Conservation (phyloP, 2,329 filamentous ascomycete species). For the Scedosporium boydii region DNA sequence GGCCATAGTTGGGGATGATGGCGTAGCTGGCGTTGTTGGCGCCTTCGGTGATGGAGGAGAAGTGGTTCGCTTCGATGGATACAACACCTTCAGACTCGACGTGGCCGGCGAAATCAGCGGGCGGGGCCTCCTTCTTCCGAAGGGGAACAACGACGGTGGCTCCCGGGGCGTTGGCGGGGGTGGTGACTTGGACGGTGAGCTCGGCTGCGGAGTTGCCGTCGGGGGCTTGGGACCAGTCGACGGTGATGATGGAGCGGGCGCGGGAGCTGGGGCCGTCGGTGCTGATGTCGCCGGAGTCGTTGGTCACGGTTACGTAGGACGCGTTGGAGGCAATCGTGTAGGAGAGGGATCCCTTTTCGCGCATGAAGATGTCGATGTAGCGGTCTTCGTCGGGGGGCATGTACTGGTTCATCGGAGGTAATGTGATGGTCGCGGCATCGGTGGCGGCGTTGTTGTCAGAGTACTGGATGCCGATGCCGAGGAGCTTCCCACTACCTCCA, state of each 20-base stretch:
- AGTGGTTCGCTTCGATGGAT: conserved; percentile 44
- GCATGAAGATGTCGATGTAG: conserved; percentile 55
- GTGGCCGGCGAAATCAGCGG: conserved; percentile 46
- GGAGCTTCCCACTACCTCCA: conserved; percentile 53
- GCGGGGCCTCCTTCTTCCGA: conserved; percentile 34
- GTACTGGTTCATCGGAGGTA: conserved; percentile 45
- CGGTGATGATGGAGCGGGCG: conserved; percentile 9
- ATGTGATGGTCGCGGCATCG: conserved; percentile 40
- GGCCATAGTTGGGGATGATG: conserved; percentile 43
- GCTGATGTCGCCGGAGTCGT: conserved; percentile 38
- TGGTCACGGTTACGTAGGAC: conserved; percentile 42
- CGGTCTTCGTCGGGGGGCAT: conserved; percentile 25
- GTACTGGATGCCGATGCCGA: conserved; percentile 57
- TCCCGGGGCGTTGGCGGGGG: conserved; percentile 32
- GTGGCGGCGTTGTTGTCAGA: conserved; percentile 49
- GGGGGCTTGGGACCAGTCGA: conserved; percentile 40
- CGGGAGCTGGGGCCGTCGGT: conserved; percentile 19
- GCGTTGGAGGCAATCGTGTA: conserved; percentile 40
- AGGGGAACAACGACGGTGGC: conserved; percentile 46
- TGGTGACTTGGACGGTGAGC: conserved; percentile 43
- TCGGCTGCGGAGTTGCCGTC: conserved; percentile 29
- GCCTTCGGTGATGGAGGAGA: conserved; percentile 28
- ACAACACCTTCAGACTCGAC: conserved; percentile 52
- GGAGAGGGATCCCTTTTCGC: conserved; percentile 41
- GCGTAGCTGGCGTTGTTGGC: conserved; percentile 34